A percentile compares a stretch with the other conserved stretches of the same genome.
Evolutionary conservation across 176 grass and related monocot species (phyloP).

Genomic region (Musa troglodytarum): DNA sequence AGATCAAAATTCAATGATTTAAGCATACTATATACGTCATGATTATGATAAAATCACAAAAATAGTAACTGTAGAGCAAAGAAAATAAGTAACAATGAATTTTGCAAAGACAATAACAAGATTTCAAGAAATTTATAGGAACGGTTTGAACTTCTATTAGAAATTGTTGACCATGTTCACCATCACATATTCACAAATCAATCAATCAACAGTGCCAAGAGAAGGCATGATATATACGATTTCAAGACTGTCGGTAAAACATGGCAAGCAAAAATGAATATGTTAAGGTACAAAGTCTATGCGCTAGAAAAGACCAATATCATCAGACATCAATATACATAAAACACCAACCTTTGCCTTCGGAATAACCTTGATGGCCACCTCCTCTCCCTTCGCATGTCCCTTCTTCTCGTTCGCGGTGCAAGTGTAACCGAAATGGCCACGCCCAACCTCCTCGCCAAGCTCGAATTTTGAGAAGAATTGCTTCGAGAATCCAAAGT

Average conservation of each 20-base stretch:
- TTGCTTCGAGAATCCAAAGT: constrained; percentile 93
- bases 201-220: neutral
- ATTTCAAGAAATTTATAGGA: neutral
- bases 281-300: neutral
- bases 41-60: no score
- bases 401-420: constrained; percentile 85
- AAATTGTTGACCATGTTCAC: neutral
- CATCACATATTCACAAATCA: neutral
- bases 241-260: no score
- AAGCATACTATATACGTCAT: neutral
- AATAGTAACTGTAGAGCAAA: neutral
- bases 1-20: neutral
- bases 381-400: constrained; percentile 85
- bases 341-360: constrained; percentile 73
- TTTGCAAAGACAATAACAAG: no score
- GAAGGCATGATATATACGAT: neutral
- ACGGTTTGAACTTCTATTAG: neutral
- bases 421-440: constrained; percentile 97
- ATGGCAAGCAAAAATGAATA: neutral
- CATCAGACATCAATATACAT: neutral
- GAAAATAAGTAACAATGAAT: neutral
- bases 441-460: constrained; percentile 83
- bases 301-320: neutral
- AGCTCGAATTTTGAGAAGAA: constrained; percentile 96
- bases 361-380: constrained; percentile 95